Evolutionary conservation across 2,329 filamentous ascomycete species (phyloP).

Genomic region (Alternaria ethzedia): DNA sequence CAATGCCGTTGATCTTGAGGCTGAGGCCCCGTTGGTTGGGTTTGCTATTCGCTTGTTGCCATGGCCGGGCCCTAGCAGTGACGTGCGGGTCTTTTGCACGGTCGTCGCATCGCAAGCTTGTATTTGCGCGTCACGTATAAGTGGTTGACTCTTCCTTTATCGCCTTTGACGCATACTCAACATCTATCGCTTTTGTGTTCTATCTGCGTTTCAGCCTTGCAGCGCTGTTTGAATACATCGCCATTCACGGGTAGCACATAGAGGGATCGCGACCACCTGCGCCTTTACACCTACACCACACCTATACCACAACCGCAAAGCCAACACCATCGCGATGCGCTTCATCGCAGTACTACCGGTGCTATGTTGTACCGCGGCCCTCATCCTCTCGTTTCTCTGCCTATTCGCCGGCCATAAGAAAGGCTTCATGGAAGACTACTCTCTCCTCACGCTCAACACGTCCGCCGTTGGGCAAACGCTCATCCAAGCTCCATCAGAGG

Average conservation of each 20-base stretch:
- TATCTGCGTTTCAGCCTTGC: slow-evolving; percentile 1
- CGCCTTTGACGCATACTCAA: background rate
- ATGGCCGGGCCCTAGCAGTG: slow-evolving; percentile 12
- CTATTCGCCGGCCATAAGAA: slow-evolving; percentile 66
- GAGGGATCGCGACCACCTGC: background rate
- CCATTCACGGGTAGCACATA: background rate
- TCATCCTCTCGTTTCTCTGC: slow-evolving; percentile 65
- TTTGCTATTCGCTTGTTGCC: slow-evolving; percentile 17
- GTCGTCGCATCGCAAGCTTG: slow-evolving; percentile 3
- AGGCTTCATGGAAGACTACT: slow-evolving; percentile 62
- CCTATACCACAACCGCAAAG: background rate
- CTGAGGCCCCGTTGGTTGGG: slow-evolving; percentile 23
- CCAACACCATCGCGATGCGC: slow-evolving; percentile 48
- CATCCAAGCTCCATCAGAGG: slow-evolving; percentile 30
- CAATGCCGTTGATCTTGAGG: slow-evolving; percentile 21
- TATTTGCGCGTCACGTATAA: slow-evolving; percentile 10
- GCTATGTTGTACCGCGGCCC: slow-evolving; percentile 59
- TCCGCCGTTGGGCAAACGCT: slow-evolving; percentile 58
- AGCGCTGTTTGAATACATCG: background rate
- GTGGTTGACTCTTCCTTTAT: slow-evolving; percentile 3
- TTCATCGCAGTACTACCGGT: slow-evolving; percentile 58
- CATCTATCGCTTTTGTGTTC: slow-evolving; percentile 4
- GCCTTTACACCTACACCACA: background rate
- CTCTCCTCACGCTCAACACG: slow-evolving; percentile 66
- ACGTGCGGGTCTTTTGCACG: slow-evolving; percentile 7